phyloP scores from a whole-genome alignment of 805 yeast genomes.

The Pichia nanzhaoensis region DNA sequence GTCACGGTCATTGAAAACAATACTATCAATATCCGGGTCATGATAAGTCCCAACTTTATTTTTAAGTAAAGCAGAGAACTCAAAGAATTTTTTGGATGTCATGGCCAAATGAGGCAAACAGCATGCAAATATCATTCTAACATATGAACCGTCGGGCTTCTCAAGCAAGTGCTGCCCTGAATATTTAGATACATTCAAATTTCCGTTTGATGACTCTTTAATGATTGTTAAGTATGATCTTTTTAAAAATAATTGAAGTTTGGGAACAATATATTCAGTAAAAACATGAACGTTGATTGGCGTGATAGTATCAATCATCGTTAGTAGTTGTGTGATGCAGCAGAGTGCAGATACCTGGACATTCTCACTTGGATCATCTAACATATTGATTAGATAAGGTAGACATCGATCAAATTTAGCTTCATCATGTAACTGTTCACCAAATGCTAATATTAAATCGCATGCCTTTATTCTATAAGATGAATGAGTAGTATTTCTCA shows the following conservation, averaged over 20 bases:
- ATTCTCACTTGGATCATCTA: slow-evolving; percentile 59
- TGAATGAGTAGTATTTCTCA: slow-evolving; percentile 56
- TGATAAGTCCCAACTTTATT: slow-evolving; percentile 19
- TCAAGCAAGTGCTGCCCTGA: neutral
- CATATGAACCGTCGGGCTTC: slow-evolving; percentile 28
- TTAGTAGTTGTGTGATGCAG: slow-evolving; percentile 59
- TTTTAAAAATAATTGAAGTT: slow-evolving; percentile 41
- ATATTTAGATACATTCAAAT: neutral
- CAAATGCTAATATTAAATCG: slow-evolving; percentile 66
- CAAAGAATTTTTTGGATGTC: slow-evolving; percentile 55
- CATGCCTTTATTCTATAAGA: slow-evolving; percentile 60
- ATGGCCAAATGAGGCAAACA: slow-evolving; percentile 69
- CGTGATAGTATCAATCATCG: slow-evolving; percentile 55
- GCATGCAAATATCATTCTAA: slow-evolving; percentile 63
- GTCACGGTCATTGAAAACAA: slow-evolving; percentile 27
- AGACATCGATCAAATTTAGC: slow-evolving; percentile 78
- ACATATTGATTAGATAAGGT: slow-evolving; percentile 68
- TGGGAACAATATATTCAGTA: slow-evolving; percentile 77
- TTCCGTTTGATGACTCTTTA: slow-evolving; percentile 3
- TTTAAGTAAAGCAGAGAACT: slow-evolving; percentile 48
- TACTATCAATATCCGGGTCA: slow-evolving; percentile 42
- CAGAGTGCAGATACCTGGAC: slow-evolving; percentile 65
- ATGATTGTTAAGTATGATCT: slow-evolving; percentile 27
- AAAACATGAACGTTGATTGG: slow-evolving; percentile 73
- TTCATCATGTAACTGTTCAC: slow-evolving; percentile 75